phyloP scores from a whole-genome alignment of 2,329 filamentous ascomycete species.

The Alternaria incomplexa region DNA sequence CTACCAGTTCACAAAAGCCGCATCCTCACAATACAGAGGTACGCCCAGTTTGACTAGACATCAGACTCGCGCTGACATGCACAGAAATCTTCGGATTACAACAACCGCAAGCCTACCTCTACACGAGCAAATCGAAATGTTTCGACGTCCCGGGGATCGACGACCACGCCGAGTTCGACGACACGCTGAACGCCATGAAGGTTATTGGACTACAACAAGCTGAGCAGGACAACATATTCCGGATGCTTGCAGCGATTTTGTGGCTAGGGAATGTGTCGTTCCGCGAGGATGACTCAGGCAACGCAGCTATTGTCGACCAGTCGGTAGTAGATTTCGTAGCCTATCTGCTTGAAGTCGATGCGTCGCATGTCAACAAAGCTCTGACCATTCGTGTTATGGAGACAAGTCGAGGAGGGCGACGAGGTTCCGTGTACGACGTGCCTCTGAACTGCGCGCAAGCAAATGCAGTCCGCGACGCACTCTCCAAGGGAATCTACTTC shows the following conservation, averaged over 20 bases:
- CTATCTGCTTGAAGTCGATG: slow-evolving; percentile 87
- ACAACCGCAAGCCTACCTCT: slow-evolving; percentile 88
- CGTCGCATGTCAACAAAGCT: slow-evolving; percentile 79
- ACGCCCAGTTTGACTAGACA: slow-evolving; percentile 14
- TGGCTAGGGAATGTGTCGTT: slow-evolving; percentile 97
- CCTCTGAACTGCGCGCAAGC: slow-evolving; percentile 90
- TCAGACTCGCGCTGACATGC: slow-evolving; percentile 17
- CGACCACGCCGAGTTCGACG: slow-evolving; percentile 84
- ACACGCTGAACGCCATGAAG: slow-evolving; percentile 93
- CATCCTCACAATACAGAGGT: slow-evolving; percentile 80
- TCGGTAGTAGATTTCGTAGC: slow-evolving; percentile 94
- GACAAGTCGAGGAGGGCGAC: slow-evolving; percentile 68
- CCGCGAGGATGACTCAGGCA: slow-evolving; percentile 84
- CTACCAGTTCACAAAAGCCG: slow-evolving; percentile 97
- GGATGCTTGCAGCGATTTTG: slow-evolving; percentile 87
- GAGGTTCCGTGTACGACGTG: slow-evolving; percentile 72
- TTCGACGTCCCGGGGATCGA: slow-evolving; percentile 94
- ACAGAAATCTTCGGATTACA: slow-evolving; percentile 85
- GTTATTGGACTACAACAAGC: slow-evolving; percentile 85
- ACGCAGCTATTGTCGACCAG: slow-evolving; percentile 84
- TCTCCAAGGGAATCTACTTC: slow-evolving; percentile 95
- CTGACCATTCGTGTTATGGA: slow-evolving; percentile 88
- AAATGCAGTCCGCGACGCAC: slow-evolving; percentile 82
- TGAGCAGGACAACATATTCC: slow-evolving; percentile 96
- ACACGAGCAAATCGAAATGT: slow-evolving; percentile 93